Evolutionary conservation across 2,329 filamentous ascomycete genomes (phyloP).

Genomic region (Clarireedia homoeocarpa): DNA sequence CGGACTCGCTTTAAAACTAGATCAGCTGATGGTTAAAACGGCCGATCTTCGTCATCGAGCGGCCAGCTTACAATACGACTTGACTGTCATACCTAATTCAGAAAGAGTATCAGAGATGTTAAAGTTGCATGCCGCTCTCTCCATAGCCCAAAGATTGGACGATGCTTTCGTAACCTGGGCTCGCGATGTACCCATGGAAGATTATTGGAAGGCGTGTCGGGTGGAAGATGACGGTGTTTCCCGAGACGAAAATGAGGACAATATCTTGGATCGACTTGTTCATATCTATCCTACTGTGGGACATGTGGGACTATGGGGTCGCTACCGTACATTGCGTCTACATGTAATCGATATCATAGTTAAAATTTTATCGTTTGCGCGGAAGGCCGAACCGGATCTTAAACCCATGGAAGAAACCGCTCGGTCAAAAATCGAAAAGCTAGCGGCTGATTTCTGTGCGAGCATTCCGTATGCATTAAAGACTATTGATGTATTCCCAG

Average conservation of each 20-base stretch:
- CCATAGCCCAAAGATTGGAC: conserved; percentile 8
- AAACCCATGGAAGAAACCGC: not conserved
- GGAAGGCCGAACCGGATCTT: not conserved
- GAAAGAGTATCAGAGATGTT: not conserved
- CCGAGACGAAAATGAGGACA: not conserved
- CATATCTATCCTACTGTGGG: conserved; percentile 9
- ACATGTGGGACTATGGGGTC: conserved; percentile 13
- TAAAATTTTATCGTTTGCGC: not conserved
- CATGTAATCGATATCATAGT: conserved; percentile 9
- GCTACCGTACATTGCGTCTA: conserved; percentile 10
- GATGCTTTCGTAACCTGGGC: conserved; percentile 7
- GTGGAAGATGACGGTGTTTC: not conserved
- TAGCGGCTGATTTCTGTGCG: conserved; percentile 11
- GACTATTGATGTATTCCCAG: not conserved
- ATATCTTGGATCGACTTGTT: not conserved
- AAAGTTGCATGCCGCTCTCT: not conserved
- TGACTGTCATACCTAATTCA: not conserved
- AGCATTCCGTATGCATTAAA: conserved; percentile 10
- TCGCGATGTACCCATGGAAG: conserved; percentile 5
- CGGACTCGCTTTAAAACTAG: conserved; percentile 7
- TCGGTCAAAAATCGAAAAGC: not conserved
- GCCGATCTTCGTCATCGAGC: not conserved
- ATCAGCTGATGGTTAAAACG: not conserved
- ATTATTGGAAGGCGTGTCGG: not conserved
- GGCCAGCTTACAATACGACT: conserved; percentile 1